Conservation (phyloP, 2,329 filamentous ascomycete species). For the Lachnellula subtilissima region DNA sequence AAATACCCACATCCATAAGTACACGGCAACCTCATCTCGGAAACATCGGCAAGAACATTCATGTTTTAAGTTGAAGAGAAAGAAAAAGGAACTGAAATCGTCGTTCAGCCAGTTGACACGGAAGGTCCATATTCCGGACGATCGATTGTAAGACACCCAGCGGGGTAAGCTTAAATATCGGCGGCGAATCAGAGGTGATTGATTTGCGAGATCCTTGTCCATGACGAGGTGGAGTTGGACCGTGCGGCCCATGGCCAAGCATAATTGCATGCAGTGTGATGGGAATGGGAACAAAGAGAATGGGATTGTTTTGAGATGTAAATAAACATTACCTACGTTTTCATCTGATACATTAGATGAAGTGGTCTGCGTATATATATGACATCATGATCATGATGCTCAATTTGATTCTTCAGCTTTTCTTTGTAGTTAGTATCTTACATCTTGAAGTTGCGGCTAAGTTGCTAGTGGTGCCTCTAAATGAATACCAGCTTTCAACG, state of each 20-base stretch:
- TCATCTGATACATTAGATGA: too few relatives aligned
- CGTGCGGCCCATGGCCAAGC: too few relatives aligned
- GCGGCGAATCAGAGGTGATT: background rate
- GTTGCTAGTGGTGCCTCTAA: background rate
- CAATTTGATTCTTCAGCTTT: too few relatives aligned
- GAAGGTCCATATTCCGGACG: background rate
- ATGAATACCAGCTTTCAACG: background rate
- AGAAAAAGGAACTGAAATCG: constrained; percentile 13
- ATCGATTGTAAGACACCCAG: background rate
- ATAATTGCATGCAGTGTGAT: background rate
- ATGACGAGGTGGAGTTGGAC: background rate
- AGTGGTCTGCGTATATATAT: too few relatives aligned
- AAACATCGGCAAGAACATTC: background rate
- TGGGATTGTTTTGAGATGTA: too few relatives aligned
- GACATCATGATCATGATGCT: too few relatives aligned
- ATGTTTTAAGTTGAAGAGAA: background rate
- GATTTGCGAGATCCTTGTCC: background rate
- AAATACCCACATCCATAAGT: too few relatives aligned
- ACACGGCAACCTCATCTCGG: background rate
- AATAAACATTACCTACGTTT: too few relatives aligned
- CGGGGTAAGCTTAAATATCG: background rate
- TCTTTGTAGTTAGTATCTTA: too few relatives aligned
- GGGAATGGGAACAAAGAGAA: too few relatives aligned
- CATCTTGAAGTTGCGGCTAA: too few relatives aligned
- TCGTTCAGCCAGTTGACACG: background rate